Evolutionary conservation across 1,284 basidiomycete species (phyloP).

Genomic region (Ceraceosorus guamensis): DNA sequence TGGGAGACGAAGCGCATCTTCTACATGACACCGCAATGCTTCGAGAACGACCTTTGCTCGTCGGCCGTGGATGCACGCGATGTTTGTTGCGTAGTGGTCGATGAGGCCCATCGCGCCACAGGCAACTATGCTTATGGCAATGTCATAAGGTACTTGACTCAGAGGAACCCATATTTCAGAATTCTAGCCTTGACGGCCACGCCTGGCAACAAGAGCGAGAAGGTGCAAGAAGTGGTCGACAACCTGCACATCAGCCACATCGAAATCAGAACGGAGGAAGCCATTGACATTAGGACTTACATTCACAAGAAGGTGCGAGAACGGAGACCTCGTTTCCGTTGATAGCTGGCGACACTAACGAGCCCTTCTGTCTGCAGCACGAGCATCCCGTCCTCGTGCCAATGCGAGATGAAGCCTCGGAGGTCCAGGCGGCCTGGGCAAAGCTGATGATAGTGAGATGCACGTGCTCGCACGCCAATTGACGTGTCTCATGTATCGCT

Average conservation of each 20-base stretch:
- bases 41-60: slow-evolving; percentile 74
- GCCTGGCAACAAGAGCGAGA: slow-evolving; percentile 76
- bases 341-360: not conserved
- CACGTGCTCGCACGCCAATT: not conserved
- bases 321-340: not conserved
- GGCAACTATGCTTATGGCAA: slow-evolving; percentile 90
- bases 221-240: slow-evolving; percentile 85
- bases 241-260: slow-evolving; percentile 92
- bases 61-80: slow-evolving; percentile 70
- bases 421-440: slow-evolving; percentile 44
- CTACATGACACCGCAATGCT: slow-evolving; percentile 95
- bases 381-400: slow-evolving; percentile 39
- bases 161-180: slow-evolving; percentile 86
- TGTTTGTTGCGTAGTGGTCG: slow-evolving; percentile 73
- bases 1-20: slow-evolving; percentile 84
- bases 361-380: slow-evolving; percentile 6
- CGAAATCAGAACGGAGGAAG: slow-evolving; percentile 86
- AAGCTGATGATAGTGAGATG: slow-evolving; percentile 46
- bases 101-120: slow-evolving; percentile 91
- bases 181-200: slow-evolving; percentile 91
- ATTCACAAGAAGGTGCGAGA: slow-evolving; percentile 68
- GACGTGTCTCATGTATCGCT: not conserved
- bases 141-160: slow-evolving; percentile 81
- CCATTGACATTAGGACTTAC: slow-evolving; percentile 77
- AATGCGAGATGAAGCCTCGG: slow-evolving; percentile 28